Evolutionary conservation across 139 green algal species (phyloP), one percentile per base, ranked within the genome.

Genomic region (Pycnococcus provasolii): DNA sequence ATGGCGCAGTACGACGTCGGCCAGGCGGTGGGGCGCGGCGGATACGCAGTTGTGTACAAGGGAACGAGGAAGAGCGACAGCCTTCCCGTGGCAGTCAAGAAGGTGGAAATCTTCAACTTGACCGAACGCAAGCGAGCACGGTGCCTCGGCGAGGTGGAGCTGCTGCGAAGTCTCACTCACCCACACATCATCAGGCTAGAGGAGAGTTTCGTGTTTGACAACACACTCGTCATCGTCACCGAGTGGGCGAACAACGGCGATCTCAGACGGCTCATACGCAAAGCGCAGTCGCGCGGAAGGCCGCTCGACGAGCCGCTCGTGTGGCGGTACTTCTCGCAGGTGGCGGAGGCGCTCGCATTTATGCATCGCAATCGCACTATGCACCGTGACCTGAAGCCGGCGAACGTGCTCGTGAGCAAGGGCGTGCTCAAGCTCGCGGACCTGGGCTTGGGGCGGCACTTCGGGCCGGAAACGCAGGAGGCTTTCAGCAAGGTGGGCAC

Each of bases 321-420:
- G 26, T 67, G 67, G 58, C 42, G 7, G 26, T 53, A 58, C 42
- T 70, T 66, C 61, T 48, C 11, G 2, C 48, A 65, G 48, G 42
- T 75, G 13, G 50, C 40, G 8, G 39, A 26, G 13, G 69, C 45
- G 13, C 60, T 75, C 42, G 15, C 9, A 11, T 58, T 66, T 48
- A 63, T 75, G 61, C 69, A 75, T 61, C 39, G 4, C 7, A n/a
- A 61, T 26, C 40, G 69, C 45, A 53, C 64, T 9, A 58, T 64
- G 69, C 69, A 75, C 48, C 60, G 69, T 9, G 69, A 75, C 69
- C 11, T 75, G 40, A 75, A 75, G 60, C 69, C 69, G 15, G 62
- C 69, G 41, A 75, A 75, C 69, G 61, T 75, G 11, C 44, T 75
- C n/a, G 2, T 75, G 47, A 71, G n/a, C 46, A 43, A 43, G 6